Conservation (phyloP, 306 rosid species). For the Castanea crenata region DNA sequence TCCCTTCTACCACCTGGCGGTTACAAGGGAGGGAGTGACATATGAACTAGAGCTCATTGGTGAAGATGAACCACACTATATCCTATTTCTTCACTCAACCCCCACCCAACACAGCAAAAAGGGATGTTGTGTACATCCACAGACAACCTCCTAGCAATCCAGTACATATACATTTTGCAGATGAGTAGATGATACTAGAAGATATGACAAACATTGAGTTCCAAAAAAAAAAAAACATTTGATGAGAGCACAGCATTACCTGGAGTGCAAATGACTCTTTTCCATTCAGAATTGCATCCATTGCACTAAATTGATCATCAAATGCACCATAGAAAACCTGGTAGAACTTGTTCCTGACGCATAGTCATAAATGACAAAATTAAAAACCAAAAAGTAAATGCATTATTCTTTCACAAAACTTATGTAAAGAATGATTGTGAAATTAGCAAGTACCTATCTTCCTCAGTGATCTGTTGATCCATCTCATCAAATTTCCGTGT, state of each 20-base stretch:
- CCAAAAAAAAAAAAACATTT: conserved; percentile 20
- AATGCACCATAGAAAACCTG: conserved; percentile 77
- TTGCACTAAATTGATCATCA: conserved; percentile 81
- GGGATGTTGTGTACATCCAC: background rate
- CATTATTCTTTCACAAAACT: conserved; percentile 30
- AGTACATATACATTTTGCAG: background rate
- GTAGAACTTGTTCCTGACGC: conserved; percentile 64
- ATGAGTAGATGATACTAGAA: background rate
- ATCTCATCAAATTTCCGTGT: conserved; percentile 87
- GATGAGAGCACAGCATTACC: conserved; percentile 53
- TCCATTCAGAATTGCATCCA: conserved; percentile 80
- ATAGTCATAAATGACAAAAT: conserved; percentile 12
- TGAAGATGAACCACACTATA: background rate
- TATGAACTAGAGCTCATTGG: too few relatives aligned
- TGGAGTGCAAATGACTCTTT: conserved; percentile 77
- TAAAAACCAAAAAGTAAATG: conserved; percentile 12
- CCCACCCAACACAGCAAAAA: background rate
- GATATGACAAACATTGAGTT: conserved; percentile 13
- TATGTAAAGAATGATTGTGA: conserved; percentile 7
- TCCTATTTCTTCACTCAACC: background rate
- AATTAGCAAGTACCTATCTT: conserved; percentile 63
- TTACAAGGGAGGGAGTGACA: too few relatives aligned
- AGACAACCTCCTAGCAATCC: background rate
- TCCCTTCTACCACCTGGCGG: too few relatives aligned
- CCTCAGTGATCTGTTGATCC: conserved; percentile 58